phyloP scores from a whole-genome alignment of 805 yeast species.

The Sungouiozyma ichnusensis region DNA sequence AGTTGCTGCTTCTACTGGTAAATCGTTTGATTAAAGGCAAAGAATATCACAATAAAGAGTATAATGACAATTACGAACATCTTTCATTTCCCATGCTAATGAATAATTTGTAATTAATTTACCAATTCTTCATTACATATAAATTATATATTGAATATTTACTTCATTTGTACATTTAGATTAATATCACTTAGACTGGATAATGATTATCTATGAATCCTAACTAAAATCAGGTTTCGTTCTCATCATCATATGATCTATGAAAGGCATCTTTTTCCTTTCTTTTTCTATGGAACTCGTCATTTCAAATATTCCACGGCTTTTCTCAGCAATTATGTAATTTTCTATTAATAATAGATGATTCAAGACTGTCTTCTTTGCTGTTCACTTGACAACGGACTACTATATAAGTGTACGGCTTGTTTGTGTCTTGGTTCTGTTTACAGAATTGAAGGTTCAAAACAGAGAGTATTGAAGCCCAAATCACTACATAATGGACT shows the following conservation, averaged over 20 bases:
- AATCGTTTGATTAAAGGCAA: background rate
- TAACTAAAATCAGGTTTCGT: no score
- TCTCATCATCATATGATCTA: no score
- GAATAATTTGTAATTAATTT: background rate
- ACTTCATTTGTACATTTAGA: background rate
- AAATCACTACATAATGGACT: constrained; percentile 1
- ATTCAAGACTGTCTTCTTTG: no score
- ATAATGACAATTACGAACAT: constrained; percentile 2
- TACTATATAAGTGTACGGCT: no score
- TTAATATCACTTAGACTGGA: background rate
- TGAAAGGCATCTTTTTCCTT: no score
- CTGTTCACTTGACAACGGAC: no score
- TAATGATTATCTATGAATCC: background rate
- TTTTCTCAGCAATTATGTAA: no score
- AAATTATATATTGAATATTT: background rate
- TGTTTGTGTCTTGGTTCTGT: no score
- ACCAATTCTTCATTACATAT: background rate
- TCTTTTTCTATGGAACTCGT: no score
- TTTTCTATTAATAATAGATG: no score
- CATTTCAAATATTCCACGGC: no score
- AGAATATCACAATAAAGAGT: background rate
- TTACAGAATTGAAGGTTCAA: no score
- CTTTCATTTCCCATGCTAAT: background rate
- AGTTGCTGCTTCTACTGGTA: constrained; percentile 16
- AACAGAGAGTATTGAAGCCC: background rate